Conservation (phyloP, 768 basidiomycete genomes). For the Xerocomus brunneocitrinus region DNA sequence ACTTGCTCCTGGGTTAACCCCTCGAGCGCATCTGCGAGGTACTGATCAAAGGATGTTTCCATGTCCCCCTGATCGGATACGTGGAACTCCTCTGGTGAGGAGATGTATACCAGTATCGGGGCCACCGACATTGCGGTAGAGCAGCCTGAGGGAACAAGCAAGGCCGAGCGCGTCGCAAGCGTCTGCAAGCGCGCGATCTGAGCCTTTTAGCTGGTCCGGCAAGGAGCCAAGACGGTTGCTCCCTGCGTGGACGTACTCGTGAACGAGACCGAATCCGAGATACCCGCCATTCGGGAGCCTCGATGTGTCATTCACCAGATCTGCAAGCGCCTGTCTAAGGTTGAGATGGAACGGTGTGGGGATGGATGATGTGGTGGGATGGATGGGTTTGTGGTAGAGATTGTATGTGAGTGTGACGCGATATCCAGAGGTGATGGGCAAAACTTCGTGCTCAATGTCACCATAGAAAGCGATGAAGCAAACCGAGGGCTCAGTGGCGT, state of each 20-base stretch:
- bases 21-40: background rate
- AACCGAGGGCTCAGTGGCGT: constrained; percentile 7
- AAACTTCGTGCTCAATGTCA: constrained; percentile 44
- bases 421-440: constrained; percentile 36
- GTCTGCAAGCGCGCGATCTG: constrained; percentile 6
- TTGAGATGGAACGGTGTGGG: background rate
- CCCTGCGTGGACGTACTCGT: constrained; percentile 5
- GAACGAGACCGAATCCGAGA: constrained; percentile 8
- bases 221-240: background rate
- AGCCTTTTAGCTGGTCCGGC: constrained; percentile 12
- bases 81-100: background rate
- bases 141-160: background rate
- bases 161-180: constrained; percentile 6
- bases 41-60: rapidly evolving
- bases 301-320: background rate
- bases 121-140: background rate
- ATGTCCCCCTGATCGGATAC: background rate
- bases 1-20: constrained; percentile 2
- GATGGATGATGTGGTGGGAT: background rate
- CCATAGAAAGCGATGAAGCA: constrained; percentile 40
- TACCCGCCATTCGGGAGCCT: constrained; percentile 7
- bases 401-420: constrained; percentile 44
- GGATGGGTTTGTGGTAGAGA: constrained; percentile 13
- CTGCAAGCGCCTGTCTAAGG: background rate
- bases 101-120: background rate